phyloP scores from a whole-genome alignment of 1,284 basidiomycete species.

The Filobasidium uniguttulatum region DNA sequence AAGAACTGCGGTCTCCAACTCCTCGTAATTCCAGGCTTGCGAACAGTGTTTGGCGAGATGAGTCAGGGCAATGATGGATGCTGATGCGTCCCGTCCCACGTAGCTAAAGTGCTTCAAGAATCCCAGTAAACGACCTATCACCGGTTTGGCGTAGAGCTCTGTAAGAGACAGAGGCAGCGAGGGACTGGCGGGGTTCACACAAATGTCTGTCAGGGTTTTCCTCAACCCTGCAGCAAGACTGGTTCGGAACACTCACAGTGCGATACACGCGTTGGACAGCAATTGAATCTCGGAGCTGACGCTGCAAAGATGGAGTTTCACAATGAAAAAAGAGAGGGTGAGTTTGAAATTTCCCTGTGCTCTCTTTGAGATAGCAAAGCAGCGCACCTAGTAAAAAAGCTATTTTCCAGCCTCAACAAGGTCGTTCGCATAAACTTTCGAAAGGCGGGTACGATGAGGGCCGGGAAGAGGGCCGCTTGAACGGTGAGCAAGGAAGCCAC shows the following conservation, averaged over 20 bases:
- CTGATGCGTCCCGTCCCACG: neutral
- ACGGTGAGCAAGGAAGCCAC: conserved; percentile 11
- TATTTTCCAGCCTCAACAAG: conserved; percentile 1
- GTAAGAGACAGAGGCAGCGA: conserved; percentile 10
- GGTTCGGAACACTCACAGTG: neutral
- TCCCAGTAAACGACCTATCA: conserved; percentile 2
- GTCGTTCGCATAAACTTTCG: conserved; percentile 8
- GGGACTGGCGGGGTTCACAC: neutral
- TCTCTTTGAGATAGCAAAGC: no score
- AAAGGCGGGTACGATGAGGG: conserved; percentile 10
- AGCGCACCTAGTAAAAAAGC: neutral
- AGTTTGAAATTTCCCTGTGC: no score
- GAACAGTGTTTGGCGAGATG: conserved; percentile 9
- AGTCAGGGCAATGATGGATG: conserved; percentile 3
- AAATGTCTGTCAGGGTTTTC: neutral
- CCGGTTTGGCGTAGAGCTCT: conserved; percentile 6
- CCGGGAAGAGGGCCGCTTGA: conserved; percentile 7
- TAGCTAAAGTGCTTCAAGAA: neutral
- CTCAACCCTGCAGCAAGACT: neutral
- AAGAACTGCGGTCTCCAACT: neutral
- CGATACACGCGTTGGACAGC: neutral
- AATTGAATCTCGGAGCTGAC: neutral
- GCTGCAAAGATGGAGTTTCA: no score
- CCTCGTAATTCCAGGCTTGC: conserved; percentile 9
- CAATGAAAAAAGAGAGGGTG: no score